Evolutionary conservation across 1,284 basidiomycete species (phyloP), one percentile per base, ranked within the genome.

Genomic region (Naganishia liquefaciens): DNA sequence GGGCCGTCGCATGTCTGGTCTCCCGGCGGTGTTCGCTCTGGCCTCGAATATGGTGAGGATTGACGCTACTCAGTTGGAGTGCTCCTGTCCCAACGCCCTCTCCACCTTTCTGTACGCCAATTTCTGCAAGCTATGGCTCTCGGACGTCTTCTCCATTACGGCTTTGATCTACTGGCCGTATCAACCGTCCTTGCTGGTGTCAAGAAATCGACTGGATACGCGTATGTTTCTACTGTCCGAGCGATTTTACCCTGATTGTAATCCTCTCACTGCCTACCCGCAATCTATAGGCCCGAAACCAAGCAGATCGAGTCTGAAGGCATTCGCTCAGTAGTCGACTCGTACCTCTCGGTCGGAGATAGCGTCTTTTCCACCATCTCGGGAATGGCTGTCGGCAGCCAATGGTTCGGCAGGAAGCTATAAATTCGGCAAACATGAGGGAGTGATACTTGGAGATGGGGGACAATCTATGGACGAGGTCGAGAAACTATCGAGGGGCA

Each of bases 161-260:
- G 88, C 47, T 79, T 90, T 62, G 95, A 98, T 75, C 90, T 89
- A 27, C 84, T 92, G 62, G 83, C 97, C 50, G 70, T 98, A 61
- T 93, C 92, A 19, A 91, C 94, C 11, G 84, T 98, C 11, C 80
- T 95, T 25, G 94, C 94, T 40, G 95, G 95, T 40, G 87, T 99
- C 70, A 89, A 89, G 79, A 87, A 91, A 69, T 88, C 92, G 33
- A 93, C 88, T 66, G 93, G 93, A 40, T 92, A 92, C 80, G 81
- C 85, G 93, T 95, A 76, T 79, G 91, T 87, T 19, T 27, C 30
- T n/a, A 51, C 28, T 6, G 17, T 30, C 5, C 13, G 4, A 30
- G 53, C 23, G 13, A 13, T 50, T 42, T 37, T 17, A 13, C 42
- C 39, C 6, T 17, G 21, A n/a, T 9, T 40, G 10, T 23, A 23